Evolutionary conservation across 108 stramenopile genomes (phyloP), one percentile per base, ranked within the genome.

Genomic region (Fragilaria radians): DNA sequence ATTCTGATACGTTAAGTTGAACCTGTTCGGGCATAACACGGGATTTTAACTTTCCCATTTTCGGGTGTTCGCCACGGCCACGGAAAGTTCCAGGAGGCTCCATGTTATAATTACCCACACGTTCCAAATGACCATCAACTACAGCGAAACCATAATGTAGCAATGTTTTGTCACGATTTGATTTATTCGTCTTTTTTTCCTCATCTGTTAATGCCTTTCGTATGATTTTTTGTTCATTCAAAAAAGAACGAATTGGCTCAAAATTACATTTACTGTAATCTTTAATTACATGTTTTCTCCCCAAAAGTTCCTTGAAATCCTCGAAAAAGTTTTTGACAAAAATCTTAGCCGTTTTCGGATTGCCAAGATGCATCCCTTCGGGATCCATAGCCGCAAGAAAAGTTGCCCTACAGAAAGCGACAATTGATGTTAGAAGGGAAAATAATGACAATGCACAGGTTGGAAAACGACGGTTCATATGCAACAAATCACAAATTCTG

Each of bases 31-130:
- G 95, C 18, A 62, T 45, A 5, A 95, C 93, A 14, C 98, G 84
- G 46, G 81, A 63, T 72, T 99, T 99, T 62, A 99, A 63, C 57
- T 87, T 96, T 51, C 99, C 99, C 84, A 97, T 98, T 74, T 95
- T 96, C 52, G 99, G 99, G 73, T 99, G 99, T 57, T 92, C 93
- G 25, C 99, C 99, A 24, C 97, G 86, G 22, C 99, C 99, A 0
- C 99, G 86, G 74, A 99, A 99, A 28, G 98, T 81, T 48, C 94
- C 91, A 14, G 99, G 99, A 1, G 97, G 99, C 85, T 99, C 99
- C 77, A 79, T 89, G 59, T 87, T 90, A 71, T 81, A 89, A 67
- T 94, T 90, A 45, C 88, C 89, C 25, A 95, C 93, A 46, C 89
- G 94, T 73, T 99, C 96, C 57, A 99, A 54, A 79, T 97, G 97